Evolutionary conservation across 2,329 filamentous ascomycete genomes (phyloP).

Genomic region (Monilinia vaccinii-corymbosi): DNA sequence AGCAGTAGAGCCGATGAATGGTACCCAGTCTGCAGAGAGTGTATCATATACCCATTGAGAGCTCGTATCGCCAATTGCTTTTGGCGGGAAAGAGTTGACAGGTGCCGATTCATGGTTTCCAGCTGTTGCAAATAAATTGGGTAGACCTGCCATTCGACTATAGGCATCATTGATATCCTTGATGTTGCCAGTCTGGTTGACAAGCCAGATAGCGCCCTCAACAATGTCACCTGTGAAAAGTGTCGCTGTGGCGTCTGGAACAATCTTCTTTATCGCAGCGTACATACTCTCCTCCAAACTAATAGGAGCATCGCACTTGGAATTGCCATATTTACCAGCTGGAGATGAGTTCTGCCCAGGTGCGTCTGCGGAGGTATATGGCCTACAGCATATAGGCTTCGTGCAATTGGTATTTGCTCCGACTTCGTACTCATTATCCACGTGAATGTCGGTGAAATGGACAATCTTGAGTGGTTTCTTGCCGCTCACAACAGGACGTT

Average conservation of each 20-base stretch:
- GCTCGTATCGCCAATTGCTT: constrained; percentile 17
- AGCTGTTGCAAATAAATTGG: constrained; percentile 30
- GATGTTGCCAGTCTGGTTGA: constrained; percentile 26
- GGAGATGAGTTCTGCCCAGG: constrained; percentile 32
- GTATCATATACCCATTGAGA: constrained; percentile 34
- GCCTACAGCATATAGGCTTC: constrained; percentile 36
- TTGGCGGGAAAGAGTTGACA: constrained; percentile 30
- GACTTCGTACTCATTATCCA: constrained; percentile 33
- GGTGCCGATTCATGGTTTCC: constrained; percentile 35
- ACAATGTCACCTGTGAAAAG: constrained; percentile 36
- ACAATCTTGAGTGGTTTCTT: constrained; percentile 33
- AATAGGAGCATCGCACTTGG: constrained; percentile 33
- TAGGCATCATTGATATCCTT: constrained; percentile 32
- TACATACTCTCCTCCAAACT: constrained; percentile 34
- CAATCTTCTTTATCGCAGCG: constrained; percentile 30
- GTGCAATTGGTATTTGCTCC: constrained; percentile 34
- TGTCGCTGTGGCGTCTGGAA: constrained; percentile 26
- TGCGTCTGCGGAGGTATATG: constrained; percentile 30
- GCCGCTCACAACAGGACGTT: constrained; percentile 31
- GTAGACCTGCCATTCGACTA: constrained; percentile 27
- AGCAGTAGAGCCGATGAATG: constrained; percentile 28
- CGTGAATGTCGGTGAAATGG: constrained; percentile 36
- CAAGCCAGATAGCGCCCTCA: constrained; percentile 32
- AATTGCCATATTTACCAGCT: constrained; percentile 33
- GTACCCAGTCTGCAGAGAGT: constrained; percentile 29